Percentiles rank a stretch among this genome's conserved stretches.
phyloP scores from a whole-genome alignment of 805 yeast species.

The Wickerhamomyces mucosus region DNA sequence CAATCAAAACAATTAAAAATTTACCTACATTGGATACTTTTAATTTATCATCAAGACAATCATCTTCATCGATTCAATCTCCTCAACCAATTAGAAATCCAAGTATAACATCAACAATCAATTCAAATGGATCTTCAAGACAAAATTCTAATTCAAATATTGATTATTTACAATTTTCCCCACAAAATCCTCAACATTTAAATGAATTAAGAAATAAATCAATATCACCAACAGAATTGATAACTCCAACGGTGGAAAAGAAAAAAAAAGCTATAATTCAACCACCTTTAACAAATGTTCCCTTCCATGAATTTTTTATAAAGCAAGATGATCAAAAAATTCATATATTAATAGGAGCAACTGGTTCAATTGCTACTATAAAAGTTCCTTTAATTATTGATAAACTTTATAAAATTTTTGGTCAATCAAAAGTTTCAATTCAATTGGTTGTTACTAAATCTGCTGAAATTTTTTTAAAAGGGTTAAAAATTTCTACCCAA shows the following conservation, averaged over 20 bases:
- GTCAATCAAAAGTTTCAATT: slow-evolving; percentile 62
- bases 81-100: slow-evolving; percentile 10
- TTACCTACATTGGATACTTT: too few relatives aligned
- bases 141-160: slow-evolving; percentile 17
- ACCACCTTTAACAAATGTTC: slow-evolving; percentile 56
- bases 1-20: too few relatives aligned
- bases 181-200: slow-evolving; percentile 4
- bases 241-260: slow-evolving; percentile 21
- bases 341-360: slow-evolving; percentile 84
- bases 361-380: slow-evolving; percentile 95
- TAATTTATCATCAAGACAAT: slow-evolving; percentile 13
- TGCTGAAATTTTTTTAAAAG: slow-evolving; percentile 61
- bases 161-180: slow-evolving; percentile 17
- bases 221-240: not conserved
- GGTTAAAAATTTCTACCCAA: slow-evolving; percentile 56
- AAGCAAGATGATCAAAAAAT: slow-evolving; percentile 75
- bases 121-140: slow-evolving; percentile 19
- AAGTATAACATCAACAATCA: slow-evolving; percentile 8
- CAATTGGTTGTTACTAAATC: slow-evolving; percentile 76
- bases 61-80: slow-evolving; percentile 6
- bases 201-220: slow-evolving; percentile 1
- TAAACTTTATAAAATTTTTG: slow-evolving; percentile 73
- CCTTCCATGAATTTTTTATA: slow-evolving; percentile 63
- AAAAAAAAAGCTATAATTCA: slow-evolving; percentile 42
- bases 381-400: slow-evolving; percentile 86